A percentile compares a stretch with the other conserved stretches of the same genome.
Conservation (phyloP, 2,329 filamentous ascomycete species). For the Claviceps pusilla region DNA sequence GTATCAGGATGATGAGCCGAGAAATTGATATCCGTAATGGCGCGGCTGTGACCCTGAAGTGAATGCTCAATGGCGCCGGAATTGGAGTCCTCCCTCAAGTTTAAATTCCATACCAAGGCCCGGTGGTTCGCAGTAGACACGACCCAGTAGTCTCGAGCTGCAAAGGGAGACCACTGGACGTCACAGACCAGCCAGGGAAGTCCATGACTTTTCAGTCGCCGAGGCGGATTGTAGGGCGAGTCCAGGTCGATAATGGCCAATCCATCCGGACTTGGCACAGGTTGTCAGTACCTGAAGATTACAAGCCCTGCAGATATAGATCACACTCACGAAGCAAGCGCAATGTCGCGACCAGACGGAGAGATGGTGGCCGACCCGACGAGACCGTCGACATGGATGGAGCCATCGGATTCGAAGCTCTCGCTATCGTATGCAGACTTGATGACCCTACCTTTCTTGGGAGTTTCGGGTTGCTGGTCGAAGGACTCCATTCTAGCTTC, state of each 20-base stretch:
- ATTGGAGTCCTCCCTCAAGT: slow-evolving; percentile 57
- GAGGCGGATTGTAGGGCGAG: slow-evolving; percentile 72
- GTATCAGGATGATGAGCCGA: slow-evolving; percentile 83
- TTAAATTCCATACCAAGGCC: slow-evolving; percentile 85
- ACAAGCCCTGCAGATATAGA: background rate
- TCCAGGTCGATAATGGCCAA: slow-evolving; percentile 86
- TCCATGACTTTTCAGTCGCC: slow-evolving; percentile 65
- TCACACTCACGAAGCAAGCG: slow-evolving; percentile 56
- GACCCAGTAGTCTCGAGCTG: slow-evolving; percentile 79
- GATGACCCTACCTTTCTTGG: slow-evolving; percentile 43
- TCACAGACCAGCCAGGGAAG: slow-evolving; percentile 91
- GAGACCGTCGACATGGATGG: slow-evolving; percentile 64
- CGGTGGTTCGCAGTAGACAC: slow-evolving; percentile 90
- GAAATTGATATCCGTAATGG: slow-evolving; percentile 94
- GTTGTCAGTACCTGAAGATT: slow-evolving; percentile 12
- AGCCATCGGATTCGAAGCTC: slow-evolving; percentile 73
- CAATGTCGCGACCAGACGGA: slow-evolving; percentile 77
- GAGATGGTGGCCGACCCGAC: slow-evolving; percentile 90
- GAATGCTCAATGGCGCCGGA: slow-evolving; percentile 68
- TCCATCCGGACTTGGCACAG: slow-evolving; percentile 55
- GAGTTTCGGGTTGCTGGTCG: slow-evolving; percentile 27
- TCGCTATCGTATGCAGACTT: slow-evolving; percentile 68
- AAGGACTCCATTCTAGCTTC: slow-evolving; percentile 31
- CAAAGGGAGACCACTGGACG: slow-evolving; percentile 93
- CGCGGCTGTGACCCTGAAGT: slow-evolving; percentile 65